These are phyloP conservation scores for Colletotrichum tropicicola DNA, from an alignment of 2,329 filamentous ascomycete species.

Conservation along the genomic window DNA sequence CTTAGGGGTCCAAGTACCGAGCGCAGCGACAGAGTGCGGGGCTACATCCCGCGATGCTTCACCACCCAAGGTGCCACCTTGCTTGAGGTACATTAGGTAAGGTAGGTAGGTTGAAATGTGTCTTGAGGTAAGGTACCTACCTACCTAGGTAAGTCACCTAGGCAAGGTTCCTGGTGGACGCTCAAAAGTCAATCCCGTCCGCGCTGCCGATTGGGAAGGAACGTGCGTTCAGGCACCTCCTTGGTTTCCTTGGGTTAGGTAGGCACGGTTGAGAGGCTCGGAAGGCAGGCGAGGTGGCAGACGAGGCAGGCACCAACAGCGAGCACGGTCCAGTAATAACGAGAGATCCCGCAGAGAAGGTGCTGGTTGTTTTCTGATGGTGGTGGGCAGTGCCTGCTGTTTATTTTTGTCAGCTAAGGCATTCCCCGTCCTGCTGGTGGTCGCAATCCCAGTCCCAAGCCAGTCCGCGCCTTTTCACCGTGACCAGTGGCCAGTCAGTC, in stretches of 20 bases:
- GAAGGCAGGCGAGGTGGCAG: neutral
- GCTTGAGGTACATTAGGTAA: no score
- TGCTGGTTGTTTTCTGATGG: neutral
- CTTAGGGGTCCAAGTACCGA: slow-evolving; percentile 22
- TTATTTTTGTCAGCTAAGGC: slow-evolving; percentile 26
- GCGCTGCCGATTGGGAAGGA: neutral
- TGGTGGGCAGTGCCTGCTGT: slow-evolving; percentile 11
- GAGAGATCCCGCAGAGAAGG: neutral
- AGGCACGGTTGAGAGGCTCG: neutral
- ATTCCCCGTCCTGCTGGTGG: slow-evolving; percentile 1
- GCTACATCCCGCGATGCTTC: slow-evolving; percentile 3
- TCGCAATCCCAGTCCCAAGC: neutral
- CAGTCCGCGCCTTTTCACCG: neutral
- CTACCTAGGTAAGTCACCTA: no score
- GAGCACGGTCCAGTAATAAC: neutral
- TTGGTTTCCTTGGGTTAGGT: neutral
- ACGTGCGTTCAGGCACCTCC: slow-evolving; percentile 9
- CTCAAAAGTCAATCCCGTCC: slow-evolving; percentile 12
- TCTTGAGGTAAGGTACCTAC: no score
- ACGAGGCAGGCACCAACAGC: slow-evolving; percentile 13
- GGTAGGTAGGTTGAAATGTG: no score
- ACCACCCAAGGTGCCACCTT: no score
- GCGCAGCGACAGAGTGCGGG: slow-evolving; percentile 11
- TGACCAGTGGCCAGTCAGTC: neutral
- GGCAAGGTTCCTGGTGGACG: neutral